phyloP scores from a whole-genome alignment of 192 early-diverging fungal genomes.

The Rhizophlyctis rosea region DNA sequence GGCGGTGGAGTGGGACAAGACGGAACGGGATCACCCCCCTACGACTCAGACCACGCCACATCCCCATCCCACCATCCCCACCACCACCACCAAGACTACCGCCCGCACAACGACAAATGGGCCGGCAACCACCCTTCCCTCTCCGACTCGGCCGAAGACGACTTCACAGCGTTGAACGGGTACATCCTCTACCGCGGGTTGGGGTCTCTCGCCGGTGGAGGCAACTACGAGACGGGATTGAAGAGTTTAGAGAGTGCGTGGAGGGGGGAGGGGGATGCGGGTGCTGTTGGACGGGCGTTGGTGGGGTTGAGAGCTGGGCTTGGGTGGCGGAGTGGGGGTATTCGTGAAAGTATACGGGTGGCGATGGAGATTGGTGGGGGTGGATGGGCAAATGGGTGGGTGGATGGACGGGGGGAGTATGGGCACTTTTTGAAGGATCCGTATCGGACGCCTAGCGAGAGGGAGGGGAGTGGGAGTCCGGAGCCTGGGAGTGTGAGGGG shows the following conservation, averaged over 20 bases:
- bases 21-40: not conserved
- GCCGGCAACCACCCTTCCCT: conserved; percentile 46
- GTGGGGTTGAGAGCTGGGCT: conserved; percentile 2
- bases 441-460: not conserved
- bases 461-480: too few species aligned
- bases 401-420: too few species aligned
- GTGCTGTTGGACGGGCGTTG: conserved; percentile 14
- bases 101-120: conserved; percentile 47
- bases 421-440: too few species aligned
- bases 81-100: conserved; percentile 6
- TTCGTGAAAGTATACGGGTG: too few species aligned
- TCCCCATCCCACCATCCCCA: not conserved
- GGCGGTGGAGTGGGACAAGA: not conserved
- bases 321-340: not conserved
- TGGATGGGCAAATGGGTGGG: too few species aligned
- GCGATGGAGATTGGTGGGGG: too few species aligned
- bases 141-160: conserved; percentile 25
- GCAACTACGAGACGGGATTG: conserved; percentile 4
- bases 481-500: not conserved
- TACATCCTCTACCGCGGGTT: conserved; percentile 40
- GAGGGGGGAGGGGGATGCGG: conserved; percentile 3
- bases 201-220: conserved; percentile 9
- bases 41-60: not conserved
- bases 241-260: conserved; percentile 13
- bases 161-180: conserved; percentile 29